A percentile compares a stretch with the other conserved stretches of the same genome.
Conservation (phyloP, 2,329 filamentous ascomycete species). For the Penicillium expansum region DNA sequence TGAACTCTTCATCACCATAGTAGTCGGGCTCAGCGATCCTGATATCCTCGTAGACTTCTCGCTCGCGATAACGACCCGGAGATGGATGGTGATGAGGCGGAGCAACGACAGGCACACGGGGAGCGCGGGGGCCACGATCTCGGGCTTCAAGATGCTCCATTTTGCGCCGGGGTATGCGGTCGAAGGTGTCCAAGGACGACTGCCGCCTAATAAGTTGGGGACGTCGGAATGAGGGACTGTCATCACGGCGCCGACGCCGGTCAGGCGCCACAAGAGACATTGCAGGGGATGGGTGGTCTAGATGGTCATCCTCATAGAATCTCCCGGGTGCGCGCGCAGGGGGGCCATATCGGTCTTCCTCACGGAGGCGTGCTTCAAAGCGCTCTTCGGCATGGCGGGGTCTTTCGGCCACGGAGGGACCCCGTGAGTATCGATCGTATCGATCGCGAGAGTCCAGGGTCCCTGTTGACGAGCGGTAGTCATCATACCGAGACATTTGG, state of each 20-base stretch:
- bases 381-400: slow-evolving; percentile 34
- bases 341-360: slow-evolving; percentile 44
- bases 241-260: slow-evolving; percentile 54
- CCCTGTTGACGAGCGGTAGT: slow-evolving; percentile 36
- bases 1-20: slow-evolving; percentile 70
- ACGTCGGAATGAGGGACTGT: slow-evolving; percentile 52
- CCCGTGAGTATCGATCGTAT: slow-evolving; percentile 40
- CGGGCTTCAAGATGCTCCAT: slow-evolving; percentile 42
- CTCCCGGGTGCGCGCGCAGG: slow-evolving; percentile 41
- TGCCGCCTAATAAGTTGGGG: slow-evolving; percentile 74
- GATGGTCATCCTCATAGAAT: slow-evolving; percentile 43
- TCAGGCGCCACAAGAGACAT: slow-evolving; percentile 57
- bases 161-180: slow-evolving; percentile 65
- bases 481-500: slow-evolving; percentile 39
- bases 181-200: slow-evolving; percentile 86
- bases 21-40: slow-evolving; percentile 64
- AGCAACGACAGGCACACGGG: slow-evolving; percentile 60
- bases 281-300: slow-evolving; percentile 44
- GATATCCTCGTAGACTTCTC: slow-evolving; percentile 64
- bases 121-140: slow-evolving; percentile 50
- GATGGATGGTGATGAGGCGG: slow-evolving; percentile 50
- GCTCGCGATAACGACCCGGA: slow-evolving; percentile 58
- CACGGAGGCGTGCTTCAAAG: slow-evolving; percentile 39
- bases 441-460: slow-evolving; percentile 42
- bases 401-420: slow-evolving; percentile 36